These are phyloP conservation scores for Fusarium redolens DNA, from an alignment of 2,329 filamentous ascomycete species.

Conservation along the genomic window DNA sequence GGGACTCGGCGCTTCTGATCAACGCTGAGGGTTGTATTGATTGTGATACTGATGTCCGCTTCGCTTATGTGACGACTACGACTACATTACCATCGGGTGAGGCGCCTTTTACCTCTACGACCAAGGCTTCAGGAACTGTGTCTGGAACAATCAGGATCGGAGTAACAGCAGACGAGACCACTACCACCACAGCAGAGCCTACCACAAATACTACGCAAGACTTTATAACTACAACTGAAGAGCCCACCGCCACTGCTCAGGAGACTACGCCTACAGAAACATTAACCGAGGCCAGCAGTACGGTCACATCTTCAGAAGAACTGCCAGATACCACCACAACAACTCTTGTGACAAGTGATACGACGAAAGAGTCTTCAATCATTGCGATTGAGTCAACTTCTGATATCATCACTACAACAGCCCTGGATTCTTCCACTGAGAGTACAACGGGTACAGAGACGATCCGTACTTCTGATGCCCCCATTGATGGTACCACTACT, in stretches of 20 bases:
- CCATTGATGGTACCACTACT: no score
- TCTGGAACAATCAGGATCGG: constrained; percentile 23
- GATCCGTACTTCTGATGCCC: no score
- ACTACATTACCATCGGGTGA: neutral
- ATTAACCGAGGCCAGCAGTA: neutral
- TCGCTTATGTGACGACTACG: constrained; percentile 13
- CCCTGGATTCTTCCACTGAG: no score
- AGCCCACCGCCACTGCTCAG: neutral
- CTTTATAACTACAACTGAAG: neutral
- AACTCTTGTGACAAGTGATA: neutral
- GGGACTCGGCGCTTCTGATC: constrained; percentile 17
- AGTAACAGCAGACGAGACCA: neutral
- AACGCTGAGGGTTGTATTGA: constrained; percentile 4
- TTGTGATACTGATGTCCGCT: neutral
- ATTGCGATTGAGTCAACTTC: neutral
- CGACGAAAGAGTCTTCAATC: neutral
- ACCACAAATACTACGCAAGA: neutral
- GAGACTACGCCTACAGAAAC: neutral
- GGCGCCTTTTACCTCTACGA: constrained; percentile 10
- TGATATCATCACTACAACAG: neutral
- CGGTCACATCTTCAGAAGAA: neutral
- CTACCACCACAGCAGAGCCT: neutral
- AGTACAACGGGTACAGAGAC: neutral
- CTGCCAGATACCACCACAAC: neutral
- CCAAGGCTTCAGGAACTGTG: constrained; percentile 20